Conservation (phyloP, 495 filamentous ascomycete genomes). For the Aspergillus avenaceus region DNA sequence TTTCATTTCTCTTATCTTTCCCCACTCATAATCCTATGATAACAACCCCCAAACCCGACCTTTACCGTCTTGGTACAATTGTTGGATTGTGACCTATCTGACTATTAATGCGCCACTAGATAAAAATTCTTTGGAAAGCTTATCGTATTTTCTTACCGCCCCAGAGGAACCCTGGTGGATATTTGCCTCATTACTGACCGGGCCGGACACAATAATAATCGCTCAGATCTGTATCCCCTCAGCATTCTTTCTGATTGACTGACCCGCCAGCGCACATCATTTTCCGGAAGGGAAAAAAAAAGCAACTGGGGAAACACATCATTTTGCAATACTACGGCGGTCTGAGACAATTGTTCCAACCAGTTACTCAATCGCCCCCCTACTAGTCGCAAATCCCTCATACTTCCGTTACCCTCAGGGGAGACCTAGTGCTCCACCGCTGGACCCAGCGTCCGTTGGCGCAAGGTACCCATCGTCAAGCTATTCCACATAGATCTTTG, state of each 20-base stretch:
- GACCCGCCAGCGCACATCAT: slow-evolving; percentile 7
- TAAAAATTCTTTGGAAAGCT: slow-evolving; percentile 13
- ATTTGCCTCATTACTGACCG: slow-evolving; percentile 16
- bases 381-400: slow-evolving; percentile 28
- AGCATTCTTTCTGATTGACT: slow-evolving; percentile 9
- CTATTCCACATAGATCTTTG: slow-evolving; percentile 23
- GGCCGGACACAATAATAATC: slow-evolving; percentile 11
- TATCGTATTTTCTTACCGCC: slow-evolving; percentile 17
- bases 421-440: slow-evolving; percentile 30
- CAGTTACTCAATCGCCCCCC: slow-evolving; percentile 4
- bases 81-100: slow-evolving; percentile 11
- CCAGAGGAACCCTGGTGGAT: slow-evolving; percentile 8
- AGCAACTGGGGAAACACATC: not conserved
- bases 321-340: slow-evolving; percentile 9
- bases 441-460: slow-evolving; percentile 11
- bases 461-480: slow-evolving; percentile 34
- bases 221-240: slow-evolving; percentile 12
- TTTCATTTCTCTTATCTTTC: slow-evolving; percentile 26
- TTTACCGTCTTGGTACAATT: not conserved
- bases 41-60: slow-evolving; percentile 7
- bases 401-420: slow-evolving; percentile 23
- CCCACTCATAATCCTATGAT: slow-evolving; percentile 25
- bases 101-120: slow-evolving; percentile 15
- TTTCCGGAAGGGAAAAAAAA: slow-evolving; percentile 1
- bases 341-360: slow-evolving; percentile 19